Evolutionary conservation across 139 green algal species (phyloP).

Genomic region (Coelastrella sp.): DNA sequence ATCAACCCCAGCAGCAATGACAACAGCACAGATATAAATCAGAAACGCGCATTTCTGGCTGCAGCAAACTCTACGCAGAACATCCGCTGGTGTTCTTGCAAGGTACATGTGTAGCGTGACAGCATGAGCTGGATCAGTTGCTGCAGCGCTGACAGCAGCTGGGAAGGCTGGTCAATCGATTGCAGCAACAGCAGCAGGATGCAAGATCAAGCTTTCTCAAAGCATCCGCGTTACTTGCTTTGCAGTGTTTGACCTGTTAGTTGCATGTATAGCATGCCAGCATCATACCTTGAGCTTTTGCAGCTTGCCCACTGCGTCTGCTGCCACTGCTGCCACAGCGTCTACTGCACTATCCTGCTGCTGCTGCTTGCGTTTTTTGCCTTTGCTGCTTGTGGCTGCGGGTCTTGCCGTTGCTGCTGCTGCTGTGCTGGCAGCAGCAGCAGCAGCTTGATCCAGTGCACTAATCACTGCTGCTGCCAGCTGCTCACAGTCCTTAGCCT

Average conservation of each 20-base stretch:
- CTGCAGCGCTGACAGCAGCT: constrained; percentile 6
- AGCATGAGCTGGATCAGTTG: constrained; percentile 9
- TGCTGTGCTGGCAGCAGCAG: not conserved
- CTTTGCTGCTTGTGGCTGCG: not conserved
- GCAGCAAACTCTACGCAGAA: no score
- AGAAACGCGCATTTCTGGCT: no score
- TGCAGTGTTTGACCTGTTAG: not conserved
- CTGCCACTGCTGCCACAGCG: not conserved
- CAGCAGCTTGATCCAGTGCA: not conserved
- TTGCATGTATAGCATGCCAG: not conserved
- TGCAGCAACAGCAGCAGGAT: not conserved
- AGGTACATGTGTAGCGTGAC: constrained; percentile 40
- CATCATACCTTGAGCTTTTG: not conserved
- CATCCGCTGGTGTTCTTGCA: constrained; percentile 54
- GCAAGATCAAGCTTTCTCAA: no score
- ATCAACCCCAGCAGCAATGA: no score
- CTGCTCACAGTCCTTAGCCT: constrained; percentile 3
- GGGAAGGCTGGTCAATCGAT: no score
- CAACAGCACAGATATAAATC: no score
- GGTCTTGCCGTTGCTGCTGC: not conserved
- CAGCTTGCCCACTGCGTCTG: not conserved
- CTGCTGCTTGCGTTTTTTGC: not conserved
- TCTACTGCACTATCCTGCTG: not conserved
- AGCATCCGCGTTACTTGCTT: no score
- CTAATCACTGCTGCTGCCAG: not conserved